Base-by-base conservation (phyloP, 352 stramenopile species). In the Detonula confervacea region DNA sequence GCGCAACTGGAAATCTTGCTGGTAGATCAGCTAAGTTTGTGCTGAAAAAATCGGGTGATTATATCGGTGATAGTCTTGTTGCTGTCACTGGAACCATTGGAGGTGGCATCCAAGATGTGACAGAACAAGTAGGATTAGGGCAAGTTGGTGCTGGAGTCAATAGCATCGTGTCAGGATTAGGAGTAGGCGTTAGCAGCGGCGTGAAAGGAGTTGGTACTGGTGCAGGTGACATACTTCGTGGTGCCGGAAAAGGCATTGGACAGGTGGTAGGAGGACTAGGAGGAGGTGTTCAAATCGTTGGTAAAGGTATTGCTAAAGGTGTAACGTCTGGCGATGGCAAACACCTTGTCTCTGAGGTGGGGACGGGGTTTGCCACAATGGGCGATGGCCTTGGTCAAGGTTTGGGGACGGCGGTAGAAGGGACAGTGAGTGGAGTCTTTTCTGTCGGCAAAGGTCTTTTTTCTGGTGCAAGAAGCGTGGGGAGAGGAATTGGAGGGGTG, bases 171-270 rank as follows among this genome's bases (percentile, higher is more conserved):
- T 87, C 76, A 47, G 90, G 90, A 54, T 72, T 95, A 25, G 90
- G 90, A 24, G 80, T 88, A 77, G 90, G 90, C 30, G 81, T 94
- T 30, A 86, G 88, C 33, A 90, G 78, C 39, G 84, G 81, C 25
- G 67, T 95, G 0, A 88, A 90, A 78, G 90, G 90, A 69, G 90
- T 95, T 77, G 88, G 88, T 9, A 85, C 73, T 30, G 90, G 90
- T 33, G 83, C 87, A 18, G 84, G 87, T 42, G 81, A 93, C 51
- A 81, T 94, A 42, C 51, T 95, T 1, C 80, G 89, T 61, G 90
- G 90, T 56, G 76, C 86, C 52, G 90, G 90, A 65, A 90, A 91
- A 77, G 88, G 90, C 8, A 84, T 95, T 65, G 90, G 90, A 2
- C 90, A 95, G 33, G 76, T 90, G 5, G 49, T 93, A 66, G 90